Conservation (phyloP, 371 early-diverging fungal species). For the Vairimorpha apis region DNA sequence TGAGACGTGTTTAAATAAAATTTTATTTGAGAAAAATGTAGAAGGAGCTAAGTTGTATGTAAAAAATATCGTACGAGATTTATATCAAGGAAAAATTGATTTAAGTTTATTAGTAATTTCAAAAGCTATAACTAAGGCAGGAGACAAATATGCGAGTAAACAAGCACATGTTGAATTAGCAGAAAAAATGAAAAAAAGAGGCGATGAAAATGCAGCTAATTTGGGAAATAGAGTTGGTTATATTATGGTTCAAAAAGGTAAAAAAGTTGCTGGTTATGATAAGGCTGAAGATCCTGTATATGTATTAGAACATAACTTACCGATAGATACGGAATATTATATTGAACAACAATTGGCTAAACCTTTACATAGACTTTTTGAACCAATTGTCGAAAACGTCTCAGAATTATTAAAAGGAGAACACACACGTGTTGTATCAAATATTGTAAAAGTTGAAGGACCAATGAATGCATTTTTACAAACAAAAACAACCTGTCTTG, state of each 20-base stretch:
- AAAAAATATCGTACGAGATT: conserved; percentile 78
- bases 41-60: conserved; percentile 77
- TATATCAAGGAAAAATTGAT: conserved; percentile 89
- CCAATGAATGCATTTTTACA: conserved; percentile 86
- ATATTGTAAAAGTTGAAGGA: conserved; percentile 75
- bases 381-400: conserved; percentile 88
- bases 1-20: conserved; percentile 79
- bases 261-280: conserved; percentile 81
- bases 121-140: conserved; percentile 84
- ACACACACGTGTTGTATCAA: conserved; percentile 74
- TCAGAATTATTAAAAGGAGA: conserved; percentile 71
- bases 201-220: conserved; percentile 74
- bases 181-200: conserved; percentile 86
- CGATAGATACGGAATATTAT: conserved; percentile 95
- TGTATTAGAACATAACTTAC: conserved; percentile 91
- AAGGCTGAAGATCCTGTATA: conserved; percentile 97
- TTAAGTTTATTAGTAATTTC: conserved; percentile 91
- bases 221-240: conserved; percentile 98
- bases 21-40: conserved; percentile 82
- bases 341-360: conserved; percentile 94
- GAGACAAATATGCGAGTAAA: conserved; percentile 80
- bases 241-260: conserved; percentile 83
- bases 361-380: conserved; percentile 89
- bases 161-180: conserved; percentile 94
- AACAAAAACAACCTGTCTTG: conserved; percentile 77